These are phyloP conservation scores for Lipomyces yarrowii DNA, from an alignment of 1,139 yeast species.

Conservation along the genomic window DNA sequence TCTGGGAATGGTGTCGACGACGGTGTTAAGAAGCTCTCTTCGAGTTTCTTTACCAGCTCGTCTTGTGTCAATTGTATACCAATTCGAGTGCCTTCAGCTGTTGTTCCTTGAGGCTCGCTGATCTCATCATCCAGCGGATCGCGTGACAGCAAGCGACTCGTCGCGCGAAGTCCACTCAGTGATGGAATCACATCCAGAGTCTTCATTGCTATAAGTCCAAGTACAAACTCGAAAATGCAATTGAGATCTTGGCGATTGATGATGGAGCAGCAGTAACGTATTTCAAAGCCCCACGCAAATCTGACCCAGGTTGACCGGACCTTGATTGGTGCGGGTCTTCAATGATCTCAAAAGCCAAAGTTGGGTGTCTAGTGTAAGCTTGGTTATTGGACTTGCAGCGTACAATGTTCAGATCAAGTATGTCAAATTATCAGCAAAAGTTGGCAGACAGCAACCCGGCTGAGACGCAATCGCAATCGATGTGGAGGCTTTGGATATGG, in stretches of 20 bases:
- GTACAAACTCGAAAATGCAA: neutral
- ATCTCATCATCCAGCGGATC: neutral
- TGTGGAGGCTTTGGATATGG: too few species aligned
- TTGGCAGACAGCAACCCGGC: too few species aligned
- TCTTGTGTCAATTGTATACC: slow-evolving; percentile 7
- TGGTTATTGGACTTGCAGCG: too few species aligned
- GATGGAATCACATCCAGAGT: neutral
- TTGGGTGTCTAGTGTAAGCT: too few species aligned
- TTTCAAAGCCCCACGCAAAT: neutral
- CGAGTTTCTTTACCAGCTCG: slow-evolving; percentile 18
- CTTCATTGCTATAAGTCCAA: neutral
- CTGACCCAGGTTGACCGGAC: neutral
- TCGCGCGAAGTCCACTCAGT: neutral
- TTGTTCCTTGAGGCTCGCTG: neutral
- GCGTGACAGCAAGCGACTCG: neutral
- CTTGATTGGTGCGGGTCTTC: neutral
- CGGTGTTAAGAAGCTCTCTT: slow-evolving; percentile 42
- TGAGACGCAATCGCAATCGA: too few species aligned
- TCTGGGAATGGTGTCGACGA: slow-evolving; percentile 36
- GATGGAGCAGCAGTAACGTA: neutral
- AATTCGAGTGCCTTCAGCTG: neutral
- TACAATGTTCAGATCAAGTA: too few species aligned
- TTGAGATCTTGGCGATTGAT: neutral
- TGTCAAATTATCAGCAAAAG: too few species aligned
- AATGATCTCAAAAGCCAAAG: too few species aligned